Conservation (phyloP, 2,329 filamentous ascomycete species). For the Clonostachys byssicola region DNA sequence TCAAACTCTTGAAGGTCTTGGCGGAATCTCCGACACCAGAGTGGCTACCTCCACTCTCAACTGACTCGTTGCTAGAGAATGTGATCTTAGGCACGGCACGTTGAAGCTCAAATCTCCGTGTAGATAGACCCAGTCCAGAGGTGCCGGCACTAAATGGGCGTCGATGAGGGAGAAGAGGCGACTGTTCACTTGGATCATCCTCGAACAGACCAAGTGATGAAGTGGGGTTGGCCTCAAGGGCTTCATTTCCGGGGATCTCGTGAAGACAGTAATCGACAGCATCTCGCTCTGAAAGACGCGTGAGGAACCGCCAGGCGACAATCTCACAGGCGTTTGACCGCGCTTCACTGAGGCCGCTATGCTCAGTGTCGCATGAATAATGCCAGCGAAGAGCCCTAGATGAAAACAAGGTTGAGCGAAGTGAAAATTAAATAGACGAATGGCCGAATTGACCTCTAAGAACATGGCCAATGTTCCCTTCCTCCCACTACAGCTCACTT, state of each 20-base stretch:
- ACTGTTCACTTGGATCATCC: slow-evolving; percentile 40
- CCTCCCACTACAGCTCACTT: slow-evolving; percentile 22
- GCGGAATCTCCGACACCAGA: slow-evolving; percentile 57
- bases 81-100: slow-evolving; percentile 1
- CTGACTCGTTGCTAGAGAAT: neutral
- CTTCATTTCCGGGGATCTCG: slow-evolving; percentile 51
- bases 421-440: neutral
- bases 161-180: slow-evolving; percentile 34
- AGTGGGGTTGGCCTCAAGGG: slow-evolving; percentile 6
- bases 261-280: slow-evolving; percentile 71
- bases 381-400: slow-evolving; percentile 71
- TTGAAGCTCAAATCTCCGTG: slow-evolving; percentile 38
- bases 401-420: too few species aligned
- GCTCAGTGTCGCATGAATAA: slow-evolving; percentile 58
- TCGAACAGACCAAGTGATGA: slow-evolving; percentile 7
- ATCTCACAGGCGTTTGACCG: slow-evolving; percentile 74
- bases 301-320: slow-evolving; percentile 74
- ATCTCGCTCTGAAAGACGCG: slow-evolving; percentile 66
- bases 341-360: slow-evolving; percentile 62
- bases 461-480: too few species aligned
- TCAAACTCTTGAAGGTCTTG: slow-evolving; percentile 71
- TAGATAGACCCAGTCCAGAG: slow-evolving; percentile 10
- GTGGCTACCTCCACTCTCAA: neutral
- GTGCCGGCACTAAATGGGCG: slow-evolving; percentile 1
- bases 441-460: neutral